Percentiles rank a stretch among this genome's conserved stretches.
These are phyloP conservation scores for Penicillium herquei DNA, from an alignment of 495 filamentous ascomycete species.

Conservation along the genomic window DNA sequence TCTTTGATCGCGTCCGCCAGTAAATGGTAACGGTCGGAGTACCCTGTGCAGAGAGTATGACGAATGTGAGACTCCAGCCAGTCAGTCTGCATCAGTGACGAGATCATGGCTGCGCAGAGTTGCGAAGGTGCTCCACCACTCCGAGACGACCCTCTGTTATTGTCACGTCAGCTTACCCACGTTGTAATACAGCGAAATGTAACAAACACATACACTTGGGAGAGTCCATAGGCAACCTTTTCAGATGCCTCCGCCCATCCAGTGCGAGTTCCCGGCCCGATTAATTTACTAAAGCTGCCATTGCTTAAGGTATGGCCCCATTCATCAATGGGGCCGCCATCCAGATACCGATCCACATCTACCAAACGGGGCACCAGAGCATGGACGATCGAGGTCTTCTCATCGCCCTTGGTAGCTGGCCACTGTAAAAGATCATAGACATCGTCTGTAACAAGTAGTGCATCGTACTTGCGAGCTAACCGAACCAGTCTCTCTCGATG, in stretches of 20 bases:
- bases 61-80: slow-evolving; percentile 49
- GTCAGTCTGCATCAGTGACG: slow-evolving; percentile 54
- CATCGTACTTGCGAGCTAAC: slow-evolving; percentile 70
- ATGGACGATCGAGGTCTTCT: slow-evolving; percentile 24
- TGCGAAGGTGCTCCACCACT: slow-evolving; percentile 80
- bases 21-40: slow-evolving; percentile 53
- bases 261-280: slow-evolving; percentile 73
- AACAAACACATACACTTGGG: slow-evolving; percentile 55
- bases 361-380: slow-evolving; percentile 67
- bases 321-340: slow-evolving; percentile 50
- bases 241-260: slow-evolving; percentile 78
- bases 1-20: slow-evolving; percentile 54
- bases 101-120: slow-evolving; percentile 62
- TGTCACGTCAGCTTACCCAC: slow-evolving; percentile 7
- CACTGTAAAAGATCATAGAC: slow-evolving; percentile 90
- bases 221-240: slow-evolving; percentile 64
- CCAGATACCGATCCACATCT: slow-evolving; percentile 68
- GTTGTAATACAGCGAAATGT: not conserved
- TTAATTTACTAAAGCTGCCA: slow-evolving; percentile 80
- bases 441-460: slow-evolving; percentile 80
- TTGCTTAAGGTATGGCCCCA: slow-evolving; percentile 81
- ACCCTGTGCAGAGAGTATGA: slow-evolving; percentile 49
- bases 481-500: slow-evolving; percentile 61
- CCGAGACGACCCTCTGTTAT: slow-evolving; percentile 57
- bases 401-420: slow-evolving; percentile 37